phyloP scores from a whole-genome alignment of 1,284 basidiomycete species.

The Rhodotorula sp. region DNA sequence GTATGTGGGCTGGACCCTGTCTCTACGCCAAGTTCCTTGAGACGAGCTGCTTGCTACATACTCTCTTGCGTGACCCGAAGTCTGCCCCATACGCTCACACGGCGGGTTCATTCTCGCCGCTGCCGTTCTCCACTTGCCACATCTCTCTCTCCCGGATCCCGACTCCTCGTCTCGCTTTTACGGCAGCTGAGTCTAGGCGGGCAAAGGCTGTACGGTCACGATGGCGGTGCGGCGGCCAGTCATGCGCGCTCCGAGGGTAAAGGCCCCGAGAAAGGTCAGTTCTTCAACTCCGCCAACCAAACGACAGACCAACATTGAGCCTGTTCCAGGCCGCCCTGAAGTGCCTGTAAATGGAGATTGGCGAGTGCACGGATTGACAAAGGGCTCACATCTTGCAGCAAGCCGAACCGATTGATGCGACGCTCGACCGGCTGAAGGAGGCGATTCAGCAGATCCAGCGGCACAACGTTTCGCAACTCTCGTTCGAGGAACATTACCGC shows the following conservation, averaged over 20 bases:
- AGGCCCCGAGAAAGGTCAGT: conserved; percentile 37
- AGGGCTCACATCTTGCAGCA: too few relatives aligned
- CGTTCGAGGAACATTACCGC: conserved; percentile 87
- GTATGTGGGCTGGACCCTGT: too few relatives aligned
- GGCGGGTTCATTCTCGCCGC: not conserved
- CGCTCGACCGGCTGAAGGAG: conserved; percentile 67
- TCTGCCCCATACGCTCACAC: too few relatives aligned
- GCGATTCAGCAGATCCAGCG: conserved; percentile 96
- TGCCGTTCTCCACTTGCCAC: not conserved
- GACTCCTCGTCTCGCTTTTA: not conserved
- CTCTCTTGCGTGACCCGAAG: too few relatives aligned
- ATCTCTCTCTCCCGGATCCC: not conserved
- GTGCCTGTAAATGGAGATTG: too few relatives aligned
- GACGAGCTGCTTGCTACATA: not conserved
- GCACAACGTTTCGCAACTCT: conserved; percentile 86
- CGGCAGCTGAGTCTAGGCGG: not conserved
- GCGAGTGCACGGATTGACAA: too few relatives aligned
- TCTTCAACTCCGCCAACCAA: too few relatives aligned
- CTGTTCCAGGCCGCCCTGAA: too few relatives aligned
- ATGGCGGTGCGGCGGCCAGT: conserved; percentile 24
- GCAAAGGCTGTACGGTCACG: not conserved
- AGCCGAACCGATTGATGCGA: conserved; percentile 22
- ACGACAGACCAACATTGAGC: too few relatives aligned
- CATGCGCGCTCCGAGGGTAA: conserved; percentile 20
- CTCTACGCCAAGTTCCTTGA: not conserved